Conservation (phyloP, 2,329 filamentous ascomycete genomes). For the Albifimbria verrucaria region DNA sequence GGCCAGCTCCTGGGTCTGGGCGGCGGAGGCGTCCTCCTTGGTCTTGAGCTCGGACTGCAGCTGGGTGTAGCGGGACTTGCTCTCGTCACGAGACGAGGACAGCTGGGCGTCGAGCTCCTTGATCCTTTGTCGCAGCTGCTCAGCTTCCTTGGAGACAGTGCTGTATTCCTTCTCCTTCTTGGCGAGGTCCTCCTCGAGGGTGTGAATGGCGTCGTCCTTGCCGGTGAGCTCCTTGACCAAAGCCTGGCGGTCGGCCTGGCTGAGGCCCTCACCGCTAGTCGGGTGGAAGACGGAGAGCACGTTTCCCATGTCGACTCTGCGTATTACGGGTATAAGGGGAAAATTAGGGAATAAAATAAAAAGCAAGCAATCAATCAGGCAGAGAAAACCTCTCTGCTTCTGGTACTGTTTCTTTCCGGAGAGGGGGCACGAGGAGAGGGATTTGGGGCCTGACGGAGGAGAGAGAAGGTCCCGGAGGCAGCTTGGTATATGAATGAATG, state of each 20-base stretch:
- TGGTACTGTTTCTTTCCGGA: background rate
- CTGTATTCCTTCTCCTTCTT: slow-evolving; percentile 36
- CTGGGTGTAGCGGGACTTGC: slow-evolving; percentile 27
- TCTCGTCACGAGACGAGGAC: slow-evolving; percentile 26
- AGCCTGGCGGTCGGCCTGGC: slow-evolving; percentile 20
- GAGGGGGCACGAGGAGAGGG: background rate
- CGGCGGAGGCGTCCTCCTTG: slow-evolving; percentile 9
- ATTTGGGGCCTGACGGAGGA: background rate
- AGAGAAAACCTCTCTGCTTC: background rate
- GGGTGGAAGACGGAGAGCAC: slow-evolving; percentile 35
- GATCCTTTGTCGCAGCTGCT: slow-evolving; percentile 35
- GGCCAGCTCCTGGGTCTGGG: slow-evolving; percentile 19
- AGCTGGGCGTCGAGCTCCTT: slow-evolving; percentile 29
- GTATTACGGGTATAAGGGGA: background rate
- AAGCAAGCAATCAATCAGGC: background rate
- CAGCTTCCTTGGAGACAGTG: slow-evolving; percentile 30
- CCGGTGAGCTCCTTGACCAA: slow-evolving; percentile 37
- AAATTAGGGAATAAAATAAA: background rate
- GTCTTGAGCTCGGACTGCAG: slow-evolving; percentile 32
- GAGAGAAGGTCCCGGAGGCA: background rate
- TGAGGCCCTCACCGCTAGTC: slow-evolving; percentile 28
- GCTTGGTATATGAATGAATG: background rate
- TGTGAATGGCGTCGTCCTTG: slow-evolving; percentile 31
- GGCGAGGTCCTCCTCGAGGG: slow-evolving; percentile 27
- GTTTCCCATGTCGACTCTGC: slow-evolving; percentile 32